Percentiles rank a stretch among this genome's conserved stretches.
Evolutionary conservation across 345 rosid species (phyloP).

Genomic region (Leavenworthia alabamica): DNA sequence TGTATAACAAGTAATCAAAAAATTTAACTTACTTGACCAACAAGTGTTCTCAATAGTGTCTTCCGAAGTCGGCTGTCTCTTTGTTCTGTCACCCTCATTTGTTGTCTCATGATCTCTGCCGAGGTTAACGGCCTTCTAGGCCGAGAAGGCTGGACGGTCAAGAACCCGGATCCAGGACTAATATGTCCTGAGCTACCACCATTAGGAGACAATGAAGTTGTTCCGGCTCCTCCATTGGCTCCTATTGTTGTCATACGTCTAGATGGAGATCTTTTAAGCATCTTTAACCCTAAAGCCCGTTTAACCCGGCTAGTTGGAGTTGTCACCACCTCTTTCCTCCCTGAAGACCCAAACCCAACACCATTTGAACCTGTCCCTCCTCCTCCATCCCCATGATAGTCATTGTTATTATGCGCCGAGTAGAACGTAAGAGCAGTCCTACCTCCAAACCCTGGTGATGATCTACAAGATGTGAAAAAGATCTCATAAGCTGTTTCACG

Average conservation of each 20-base stretch:
- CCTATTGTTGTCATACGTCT: constrained; percentile 50
- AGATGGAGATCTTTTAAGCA: constrained; percentile 63
- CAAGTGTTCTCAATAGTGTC: constrained; percentile 79
- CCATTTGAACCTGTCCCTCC: constrained; percentile 30
- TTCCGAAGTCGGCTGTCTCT: constrained; percentile 77
- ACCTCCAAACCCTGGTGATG: constrained; percentile 81
- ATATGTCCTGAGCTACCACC: constrained; percentile 16
- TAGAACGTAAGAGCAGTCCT: constrained; percentile 58
- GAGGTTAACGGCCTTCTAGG: constrained; percentile 72
- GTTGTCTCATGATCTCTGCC: constrained; percentile 92
- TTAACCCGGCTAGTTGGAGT: constrained; percentile 67
- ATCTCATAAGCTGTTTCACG: constrained; percentile 86
- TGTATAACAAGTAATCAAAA: not conserved
- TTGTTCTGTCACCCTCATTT: constrained; percentile 86
- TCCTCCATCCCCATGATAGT: constrained; percentile 34
- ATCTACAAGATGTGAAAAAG: constrained; percentile 80
- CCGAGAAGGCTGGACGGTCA: constrained; percentile 40
- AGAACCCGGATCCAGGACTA: constrained; percentile 36
- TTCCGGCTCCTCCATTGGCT: constrained; percentile 25
- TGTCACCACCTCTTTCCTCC: constrained; percentile 77
- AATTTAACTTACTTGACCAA: constrained; percentile 72
- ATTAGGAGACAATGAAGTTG: constrained; percentile 49
- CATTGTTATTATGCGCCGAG: constrained; percentile 37
- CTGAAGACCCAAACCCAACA: constrained; percentile 30
- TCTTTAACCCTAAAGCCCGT: constrained; percentile 65